Percentiles rank a stretch among this genome's conserved stretches.
Conservation (phyloP, 768 basidiomycete species). For the Amanita phalloides region DNA sequence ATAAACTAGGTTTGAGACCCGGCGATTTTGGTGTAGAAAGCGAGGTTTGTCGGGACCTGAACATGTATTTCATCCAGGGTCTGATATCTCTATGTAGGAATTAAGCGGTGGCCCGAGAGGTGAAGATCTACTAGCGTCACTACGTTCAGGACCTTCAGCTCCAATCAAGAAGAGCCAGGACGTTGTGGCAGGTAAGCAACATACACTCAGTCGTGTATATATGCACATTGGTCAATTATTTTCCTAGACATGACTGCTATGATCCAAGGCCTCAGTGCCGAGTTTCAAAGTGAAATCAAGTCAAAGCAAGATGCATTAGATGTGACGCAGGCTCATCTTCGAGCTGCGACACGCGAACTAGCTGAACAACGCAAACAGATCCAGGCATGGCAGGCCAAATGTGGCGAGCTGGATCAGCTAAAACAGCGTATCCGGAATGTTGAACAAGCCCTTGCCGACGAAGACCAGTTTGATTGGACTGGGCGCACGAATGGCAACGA, state of each 20-base stretch:
- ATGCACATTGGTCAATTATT: neutral
- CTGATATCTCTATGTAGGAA: slow-evolving; percentile 32
- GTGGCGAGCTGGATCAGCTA: slow-evolving; percentile 72
- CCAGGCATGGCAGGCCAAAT: slow-evolving; percentile 59
- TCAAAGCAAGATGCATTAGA: slow-evolving; percentile 83
- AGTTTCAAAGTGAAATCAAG: slow-evolving; percentile 79
- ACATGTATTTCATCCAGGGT: neutral
- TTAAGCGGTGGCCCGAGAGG: slow-evolving; percentile 57
- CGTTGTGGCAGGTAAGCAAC: slow-evolving; percentile 56
- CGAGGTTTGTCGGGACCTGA: slow-evolving; percentile 37
- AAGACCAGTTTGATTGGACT: slow-evolving; percentile 84
- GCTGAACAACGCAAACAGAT: slow-evolving; percentile 86
- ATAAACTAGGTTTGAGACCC: slow-evolving; percentile 88
- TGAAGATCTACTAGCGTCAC: slow-evolving; percentile 70
- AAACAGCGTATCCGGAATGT: slow-evolving; percentile 78
- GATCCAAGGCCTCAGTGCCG: slow-evolving; percentile 66
- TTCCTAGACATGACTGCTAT: slow-evolving; percentile 71
- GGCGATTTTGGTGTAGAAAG: slow-evolving; percentile 93
- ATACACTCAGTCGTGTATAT: neutral
- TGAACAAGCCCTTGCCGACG: slow-evolving; percentile 65
- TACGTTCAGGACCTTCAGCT: slow-evolving; percentile 62
- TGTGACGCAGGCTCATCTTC: slow-evolving; percentile 76
- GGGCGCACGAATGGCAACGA: slow-evolving; percentile 49
- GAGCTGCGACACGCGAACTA: slow-evolving; percentile 82
- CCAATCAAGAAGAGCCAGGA: slow-evolving; percentile 87